phyloP scores from a whole-genome alignment of 805 yeast genomes.

The Zygosaccharomyces bailii region DNA sequence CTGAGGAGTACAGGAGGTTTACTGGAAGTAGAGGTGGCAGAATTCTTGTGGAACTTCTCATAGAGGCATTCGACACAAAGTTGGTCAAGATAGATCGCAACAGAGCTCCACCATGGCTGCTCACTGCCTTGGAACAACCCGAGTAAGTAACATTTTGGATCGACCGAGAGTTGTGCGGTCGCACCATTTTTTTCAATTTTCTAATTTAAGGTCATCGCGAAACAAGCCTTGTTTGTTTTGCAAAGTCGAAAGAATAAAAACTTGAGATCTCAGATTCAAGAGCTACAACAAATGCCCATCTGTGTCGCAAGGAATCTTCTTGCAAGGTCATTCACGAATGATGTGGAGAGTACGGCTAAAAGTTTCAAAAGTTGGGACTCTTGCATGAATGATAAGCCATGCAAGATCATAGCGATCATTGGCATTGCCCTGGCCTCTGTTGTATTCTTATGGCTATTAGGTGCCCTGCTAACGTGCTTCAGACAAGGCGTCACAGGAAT shows the following conservation, averaged over 20 bases:
- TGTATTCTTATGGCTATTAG: constrained; percentile 52
- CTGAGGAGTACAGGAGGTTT: constrained; percentile 91
- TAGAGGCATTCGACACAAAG: constrained; percentile 50
- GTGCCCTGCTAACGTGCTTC: constrained; percentile 52
- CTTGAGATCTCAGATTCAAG: constrained; percentile 1
- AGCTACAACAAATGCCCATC: constrained; percentile 9
- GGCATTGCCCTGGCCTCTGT: constrained; percentile 60
- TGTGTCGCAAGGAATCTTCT: constrained; percentile 12
- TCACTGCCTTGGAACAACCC: constrained; percentile 23
- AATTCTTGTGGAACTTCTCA: constrained; percentile 82
- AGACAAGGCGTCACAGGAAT: constrained; percentile 56
- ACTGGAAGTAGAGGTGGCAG: constrained; percentile 93
- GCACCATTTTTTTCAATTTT: not conserved
- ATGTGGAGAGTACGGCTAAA: constrained; percentile 36
- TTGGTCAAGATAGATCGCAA: constrained; percentile 30
- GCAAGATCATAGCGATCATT: constrained; percentile 75
- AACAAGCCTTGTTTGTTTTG: constrained; percentile 4
- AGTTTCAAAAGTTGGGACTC: constrained; percentile 68
- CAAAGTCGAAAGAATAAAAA: not conserved
- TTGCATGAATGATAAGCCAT: constrained; percentile 72
- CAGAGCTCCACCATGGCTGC: constrained; percentile 35
- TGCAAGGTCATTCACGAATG: constrained; percentile 24
- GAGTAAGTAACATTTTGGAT: not conserved
- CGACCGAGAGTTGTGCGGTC: not conserved
- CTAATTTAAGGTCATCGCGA: constrained; percentile 5